A percentile compares a stretch with the other conserved stretches of the same genome.
phyloP scores from a whole-genome alignment of 768 basidiomycete species.

The Saitozyma podzolica region DNA sequence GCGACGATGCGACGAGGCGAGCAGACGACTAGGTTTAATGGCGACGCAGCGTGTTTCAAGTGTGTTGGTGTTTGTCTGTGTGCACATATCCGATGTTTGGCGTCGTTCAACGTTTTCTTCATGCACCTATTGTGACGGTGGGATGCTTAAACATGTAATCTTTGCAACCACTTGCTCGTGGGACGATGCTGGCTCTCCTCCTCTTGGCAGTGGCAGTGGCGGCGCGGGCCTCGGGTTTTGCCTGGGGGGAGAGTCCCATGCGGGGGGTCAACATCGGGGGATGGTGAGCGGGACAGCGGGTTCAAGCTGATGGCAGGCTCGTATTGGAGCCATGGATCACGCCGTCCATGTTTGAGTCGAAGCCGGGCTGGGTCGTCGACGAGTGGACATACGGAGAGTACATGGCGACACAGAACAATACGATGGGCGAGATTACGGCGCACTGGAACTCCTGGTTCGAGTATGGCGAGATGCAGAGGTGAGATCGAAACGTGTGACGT shows the following conservation, averaged over 20 bases:
- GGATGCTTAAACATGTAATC: too few relatives aligned
- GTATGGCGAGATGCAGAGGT: constrained; percentile 37
- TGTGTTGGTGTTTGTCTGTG: too few relatives aligned
- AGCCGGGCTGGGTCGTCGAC: constrained; percentile 51
- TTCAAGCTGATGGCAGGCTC: constrained; percentile 23
- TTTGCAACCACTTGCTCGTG: too few relatives aligned
- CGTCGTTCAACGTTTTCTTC: too few relatives aligned
- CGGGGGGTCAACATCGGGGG: constrained; percentile 51
- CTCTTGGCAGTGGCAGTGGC: not conserved
- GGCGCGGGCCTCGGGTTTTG: constrained; percentile 22
- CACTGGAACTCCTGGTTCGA: constrained; percentile 47
- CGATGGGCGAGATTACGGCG: constrained; percentile 26
- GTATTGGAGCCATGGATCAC: constrained; percentile 52
- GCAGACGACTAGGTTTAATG: too few relatives aligned
- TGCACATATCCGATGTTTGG: too few relatives aligned
- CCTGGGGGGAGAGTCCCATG: constrained; percentile 39
- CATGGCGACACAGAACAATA: constrained; percentile 35
- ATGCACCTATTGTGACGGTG: too few relatives aligned
- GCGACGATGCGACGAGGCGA: too few relatives aligned
- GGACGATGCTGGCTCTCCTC: too few relatives aligned
- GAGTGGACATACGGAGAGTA: constrained; percentile 49
- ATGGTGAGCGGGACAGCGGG: constrained; percentile 32
- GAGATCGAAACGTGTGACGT: constrained; percentile 5
- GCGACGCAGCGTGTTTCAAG: too few relatives aligned
- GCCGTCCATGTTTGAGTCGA: constrained; percentile 42